phyloP scores from a whole-genome alignment of 768 basidiomycete species.

The Russula sp. region DNA sequence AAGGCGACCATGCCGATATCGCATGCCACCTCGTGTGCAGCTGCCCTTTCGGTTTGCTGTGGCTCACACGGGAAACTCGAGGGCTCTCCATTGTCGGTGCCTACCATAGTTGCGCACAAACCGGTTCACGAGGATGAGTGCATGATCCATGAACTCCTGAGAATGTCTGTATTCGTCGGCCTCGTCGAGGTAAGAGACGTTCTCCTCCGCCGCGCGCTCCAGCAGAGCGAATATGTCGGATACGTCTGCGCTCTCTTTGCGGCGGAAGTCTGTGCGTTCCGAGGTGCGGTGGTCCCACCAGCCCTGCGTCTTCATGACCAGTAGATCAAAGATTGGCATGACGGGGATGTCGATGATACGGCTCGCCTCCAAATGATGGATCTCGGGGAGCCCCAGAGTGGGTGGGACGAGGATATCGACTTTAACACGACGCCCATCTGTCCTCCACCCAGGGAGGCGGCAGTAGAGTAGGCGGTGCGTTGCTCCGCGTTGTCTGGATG shows the following conservation, averaged over 20 bases:
- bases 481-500: background rate
- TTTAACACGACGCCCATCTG: background rate
- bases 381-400: background rate
- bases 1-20: background rate
- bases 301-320: slow-evolving; percentile 17
- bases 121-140: background rate
- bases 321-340: slow-evolving; percentile 9
- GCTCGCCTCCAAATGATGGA: background rate
- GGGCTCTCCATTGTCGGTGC: background rate
- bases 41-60: background rate
- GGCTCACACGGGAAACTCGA: background rate
- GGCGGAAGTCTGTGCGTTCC: background rate
- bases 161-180: background rate
- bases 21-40: background rate
- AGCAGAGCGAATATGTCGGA: slow-evolving; percentile 3
- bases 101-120: background rate
- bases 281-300: slow-evolving; percentile 7
- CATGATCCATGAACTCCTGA: background rate
- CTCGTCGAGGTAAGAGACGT: background rate
- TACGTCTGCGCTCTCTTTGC: background rate
- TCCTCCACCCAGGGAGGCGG: slow-evolving; percentile 4
- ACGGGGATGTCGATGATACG: background rate
- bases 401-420: slow-evolving; percentile 15
- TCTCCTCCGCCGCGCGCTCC: background rate
- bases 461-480: background rate